Base-by-base conservation (phyloP, 768 basidiomycete species). In the Leccinum fibrillosum region DNA sequence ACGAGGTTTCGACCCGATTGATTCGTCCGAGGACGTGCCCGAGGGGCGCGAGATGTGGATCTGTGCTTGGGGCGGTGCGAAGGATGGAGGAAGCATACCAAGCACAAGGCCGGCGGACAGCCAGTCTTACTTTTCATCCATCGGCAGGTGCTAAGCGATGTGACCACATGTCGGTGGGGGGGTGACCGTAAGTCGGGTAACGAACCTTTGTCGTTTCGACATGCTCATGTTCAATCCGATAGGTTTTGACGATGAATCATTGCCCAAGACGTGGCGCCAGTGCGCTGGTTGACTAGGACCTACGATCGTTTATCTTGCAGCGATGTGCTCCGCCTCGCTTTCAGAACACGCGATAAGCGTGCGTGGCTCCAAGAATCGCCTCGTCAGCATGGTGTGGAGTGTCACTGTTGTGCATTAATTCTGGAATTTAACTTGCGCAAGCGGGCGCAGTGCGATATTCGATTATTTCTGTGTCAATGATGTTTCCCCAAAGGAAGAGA, bases 241-340 rank as follows among this genome's bases (percentile, higher is more conserved):
- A 92, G 91, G 82, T 49, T 74, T 90, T n/a, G 88, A 92, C 55
- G 78, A 85, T 64, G 88, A 90, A 66, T 90, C 28, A 28, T 28
- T 28, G 9, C 9, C 28, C 28, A 28, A 9, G 9, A 28, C 28
- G 28, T 10, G 2, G 28, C 9, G 28, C 28, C 9, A 28, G 28
- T 28, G 28, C 28, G 28, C 9, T 28, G 9, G 28, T 28, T 28
- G 28, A 28, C 28, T 28, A 28, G 28, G 28, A 28, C 28, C 10
- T 10, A 1, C 28, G 28, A 28, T 28, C 28, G 28, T 10, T 28
- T 28, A 28, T 28, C 9, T 28, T 28, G 28, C 28, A 28, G 2
- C 9, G 28, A 9, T 28, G 9, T 10, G 28, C 9, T 28, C 9
- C 9, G 28, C 28, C 28, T 28, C 28, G 28, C 28, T 28, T 28